Conservation (phyloP, 1,139 yeast species). For the Nematodospora anomalae region DNA sequence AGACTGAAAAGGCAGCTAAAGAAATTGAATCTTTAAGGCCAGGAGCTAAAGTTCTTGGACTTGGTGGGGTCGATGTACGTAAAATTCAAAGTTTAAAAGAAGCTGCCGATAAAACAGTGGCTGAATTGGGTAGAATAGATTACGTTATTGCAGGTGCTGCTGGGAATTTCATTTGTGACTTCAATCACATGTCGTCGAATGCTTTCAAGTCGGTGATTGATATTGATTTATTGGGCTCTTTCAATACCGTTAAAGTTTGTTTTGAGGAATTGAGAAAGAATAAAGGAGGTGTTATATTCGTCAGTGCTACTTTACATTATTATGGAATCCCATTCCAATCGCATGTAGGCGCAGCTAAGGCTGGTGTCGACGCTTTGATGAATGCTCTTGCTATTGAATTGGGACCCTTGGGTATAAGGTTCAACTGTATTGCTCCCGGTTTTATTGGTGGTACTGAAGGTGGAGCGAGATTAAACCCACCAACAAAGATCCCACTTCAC, state of each 20-base stretch:
- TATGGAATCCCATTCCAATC: slow-evolving; percentile 87
- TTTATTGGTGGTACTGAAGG: slow-evolving; percentile 87
- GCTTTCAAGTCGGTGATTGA: slow-evolving; percentile 88
- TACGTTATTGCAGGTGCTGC: slow-evolving; percentile 96
- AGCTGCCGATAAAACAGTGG: slow-evolving; percentile 69
- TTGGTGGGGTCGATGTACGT: slow-evolving; percentile 80
- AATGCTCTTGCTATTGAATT: slow-evolving; percentile 85
- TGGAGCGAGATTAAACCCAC: slow-evolving; percentile 54
- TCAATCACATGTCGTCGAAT: slow-evolving; percentile 75
- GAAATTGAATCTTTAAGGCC: slow-evolving; percentile 61
- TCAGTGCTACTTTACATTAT: slow-evolving; percentile 90
- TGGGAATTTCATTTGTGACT: slow-evolving; percentile 84
- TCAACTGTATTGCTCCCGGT: slow-evolving; percentile 90
- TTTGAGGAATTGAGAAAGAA: slow-evolving; percentile 63
- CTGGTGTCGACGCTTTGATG: slow-evolving; percentile 88
- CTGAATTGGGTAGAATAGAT: slow-evolving; percentile 72
- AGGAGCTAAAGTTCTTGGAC: slow-evolving; percentile 69
- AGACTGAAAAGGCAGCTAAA: slow-evolving; percentile 65
- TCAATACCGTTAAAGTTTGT: slow-evolving; percentile 83
- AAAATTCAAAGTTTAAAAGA: slow-evolving; percentile 53
- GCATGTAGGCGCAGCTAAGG: slow-evolving; percentile 95
- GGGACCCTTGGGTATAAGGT: slow-evolving; percentile 84
- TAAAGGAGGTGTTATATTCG: slow-evolving; percentile 76
- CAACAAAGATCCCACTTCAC: slow-evolving; percentile 33
- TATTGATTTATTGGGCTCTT: slow-evolving; percentile 86